phyloP scores from a whole-genome alignment of 345 rosid genomes.

The Hibiscus tridactylites region DNA sequence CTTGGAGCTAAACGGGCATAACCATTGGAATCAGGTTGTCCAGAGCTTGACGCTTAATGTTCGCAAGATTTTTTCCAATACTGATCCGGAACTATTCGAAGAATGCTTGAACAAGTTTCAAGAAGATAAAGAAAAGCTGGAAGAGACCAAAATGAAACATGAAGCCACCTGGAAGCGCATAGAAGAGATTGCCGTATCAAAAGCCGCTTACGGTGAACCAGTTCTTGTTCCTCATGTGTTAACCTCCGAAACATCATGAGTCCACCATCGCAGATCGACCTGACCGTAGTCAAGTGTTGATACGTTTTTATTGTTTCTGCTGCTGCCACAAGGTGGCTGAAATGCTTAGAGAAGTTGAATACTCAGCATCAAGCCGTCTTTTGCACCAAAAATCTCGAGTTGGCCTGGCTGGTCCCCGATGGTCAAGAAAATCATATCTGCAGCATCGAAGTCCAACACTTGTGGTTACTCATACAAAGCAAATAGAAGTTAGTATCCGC shows the following conservation, averaged over 20 bases:
- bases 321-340: conserved; percentile 8
- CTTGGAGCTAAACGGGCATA: background rate
- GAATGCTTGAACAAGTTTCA: background rate
- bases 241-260: background rate
- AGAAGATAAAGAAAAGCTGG: background rate
- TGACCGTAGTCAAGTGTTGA: background rate
- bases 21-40: background rate
- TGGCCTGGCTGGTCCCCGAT: background rate
- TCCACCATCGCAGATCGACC: background rate
- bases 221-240: background rate
- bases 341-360: conserved; percentile 10
- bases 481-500: background rate
- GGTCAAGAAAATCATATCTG: background rate
- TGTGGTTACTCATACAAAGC: background rate
- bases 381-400: background rate
- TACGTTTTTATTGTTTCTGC: background rate
- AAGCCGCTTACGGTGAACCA: background rate
- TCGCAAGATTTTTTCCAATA: background rate
- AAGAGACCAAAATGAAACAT: background rate
- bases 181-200: background rate
- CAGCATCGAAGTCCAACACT: background rate
- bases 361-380: background rate
- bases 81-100: background rate
- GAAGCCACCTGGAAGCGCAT: background rate
- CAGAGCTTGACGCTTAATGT: background rate